Base-by-base conservation (phyloP, 2,329 filamentous ascomycete genomes). In the Polytolypa hystricis region DNA sequence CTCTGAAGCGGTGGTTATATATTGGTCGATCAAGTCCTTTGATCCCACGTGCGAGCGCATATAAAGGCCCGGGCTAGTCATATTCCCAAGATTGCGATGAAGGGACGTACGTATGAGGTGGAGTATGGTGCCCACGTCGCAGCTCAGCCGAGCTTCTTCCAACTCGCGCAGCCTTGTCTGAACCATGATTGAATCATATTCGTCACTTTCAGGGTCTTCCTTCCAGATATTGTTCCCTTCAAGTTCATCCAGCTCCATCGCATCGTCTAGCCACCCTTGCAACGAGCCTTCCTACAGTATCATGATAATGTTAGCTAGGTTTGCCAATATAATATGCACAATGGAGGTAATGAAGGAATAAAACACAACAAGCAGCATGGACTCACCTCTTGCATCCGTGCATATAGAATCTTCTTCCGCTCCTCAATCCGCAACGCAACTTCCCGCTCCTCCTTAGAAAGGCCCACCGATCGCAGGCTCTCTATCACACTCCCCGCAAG, bases 221-320 rank as follows among this genome's bases (percentile, higher is more conserved):
- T 94, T 94, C 87, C 87, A 94, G 18, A 67, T 62, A 46, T 89
- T 78, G 52, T 89, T 85, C 30, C 79, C 79, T 55, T 94, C 84
- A 10, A 94, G 64, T 7, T 69, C 57, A 53, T 95, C 87, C 29
- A 95, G 72, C 52, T 87, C 79, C 29, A 69, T 69, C 2, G 87
- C 87, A 7, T 83, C 81, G 11, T 65, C 65, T 47, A 79, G 73
- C 85, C 87, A 95, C 53, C 86, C 76, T 33, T 70, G 63, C 47
- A 78, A 71, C 1, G 74, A 41, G 15, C 32, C 41, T 15, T 44
- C 44, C 42, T 50, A 27, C 10, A 39, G n/a, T n/a, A n/a, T n/a
- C n/a, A n/a, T n/a, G n/a, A n/a, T n/a, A n/a, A n/a, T n/a, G n/a
- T n/a, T n/a, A n/a, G n/a, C n/a, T n/a, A n/a, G n/a, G n/a, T n/a